Conservation (phyloP, 2,329 filamentous ascomycete species). For the Pseudocercospora fuligena region DNA sequence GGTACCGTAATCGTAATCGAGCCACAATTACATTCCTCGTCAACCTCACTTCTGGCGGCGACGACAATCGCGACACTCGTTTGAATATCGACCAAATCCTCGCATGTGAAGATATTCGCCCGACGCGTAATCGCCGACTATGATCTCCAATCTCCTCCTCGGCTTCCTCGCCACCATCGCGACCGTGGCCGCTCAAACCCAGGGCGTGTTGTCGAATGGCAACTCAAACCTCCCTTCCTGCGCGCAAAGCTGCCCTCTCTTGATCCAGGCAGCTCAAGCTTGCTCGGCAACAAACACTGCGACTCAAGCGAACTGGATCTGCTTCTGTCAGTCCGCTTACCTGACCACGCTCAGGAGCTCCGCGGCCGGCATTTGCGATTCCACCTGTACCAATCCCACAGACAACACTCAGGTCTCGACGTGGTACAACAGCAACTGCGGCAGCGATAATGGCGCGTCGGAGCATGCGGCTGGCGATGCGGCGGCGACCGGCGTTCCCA, state of each 20-base stretch:
- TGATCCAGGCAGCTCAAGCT: conserved; percentile 67
- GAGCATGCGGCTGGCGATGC: conserved; percentile 33
- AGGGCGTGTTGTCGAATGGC: conserved; percentile 38
- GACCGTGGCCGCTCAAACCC: conserved; percentile 29
- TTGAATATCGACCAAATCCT: background rate
- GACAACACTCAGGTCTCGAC: conserved; percentile 64
- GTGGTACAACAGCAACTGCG: conserved; percentile 75
- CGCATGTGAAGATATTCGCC: background rate
- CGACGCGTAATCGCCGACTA: background rate
- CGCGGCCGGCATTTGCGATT: conserved; percentile 60
- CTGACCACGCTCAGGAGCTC: conserved; percentile 64
- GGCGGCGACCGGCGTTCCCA: conserved; percentile 11
- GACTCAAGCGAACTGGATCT: conserved; percentile 62
- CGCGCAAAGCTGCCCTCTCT: conserved; percentile 41
- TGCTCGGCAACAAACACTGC: conserved; percentile 61
- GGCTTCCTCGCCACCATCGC: background rate
- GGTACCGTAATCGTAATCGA: too few relatives aligned
- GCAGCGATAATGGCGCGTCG: conserved; percentile 47
- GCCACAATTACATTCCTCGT: background rate
- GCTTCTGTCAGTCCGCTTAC: conserved; percentile 72
- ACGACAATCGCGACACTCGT: background rate
- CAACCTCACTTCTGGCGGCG: background rate
- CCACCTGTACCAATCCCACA: conserved; percentile 48
- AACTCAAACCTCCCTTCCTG: conserved; percentile 44
- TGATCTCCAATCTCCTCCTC: background rate